Conservation (phyloP, 208 protist species). For the Acanthamoeba healyi region DNA sequence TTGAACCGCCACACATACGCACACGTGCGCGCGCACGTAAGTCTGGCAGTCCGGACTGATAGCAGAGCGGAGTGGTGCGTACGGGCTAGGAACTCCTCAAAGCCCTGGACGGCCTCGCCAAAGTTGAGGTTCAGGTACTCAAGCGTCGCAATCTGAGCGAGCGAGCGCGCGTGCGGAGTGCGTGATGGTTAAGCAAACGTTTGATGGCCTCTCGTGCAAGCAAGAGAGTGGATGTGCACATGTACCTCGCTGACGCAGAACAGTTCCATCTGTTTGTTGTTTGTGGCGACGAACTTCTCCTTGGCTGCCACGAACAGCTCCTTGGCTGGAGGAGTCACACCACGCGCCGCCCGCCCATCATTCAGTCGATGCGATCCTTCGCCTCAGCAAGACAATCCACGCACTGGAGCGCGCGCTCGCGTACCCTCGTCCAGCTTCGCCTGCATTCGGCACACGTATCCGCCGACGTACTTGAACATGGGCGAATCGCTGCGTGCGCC, state of each 20-base stretch:
- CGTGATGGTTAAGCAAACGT: too few species aligned
- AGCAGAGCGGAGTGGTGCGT: background rate
- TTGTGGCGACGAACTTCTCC: background rate
- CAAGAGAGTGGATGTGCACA: too few species aligned
- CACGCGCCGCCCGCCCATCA: too few species aligned
- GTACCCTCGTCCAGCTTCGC: constrained; percentile 35
- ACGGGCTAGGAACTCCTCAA: background rate
- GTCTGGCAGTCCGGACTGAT: too few species aligned
- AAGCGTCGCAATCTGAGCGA: constrained; percentile 5
- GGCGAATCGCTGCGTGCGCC: background rate
- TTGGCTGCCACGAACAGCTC: constrained; percentile 3
- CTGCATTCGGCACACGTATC: background rate
- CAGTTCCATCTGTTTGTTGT: background rate
- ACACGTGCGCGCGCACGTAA: background rate
- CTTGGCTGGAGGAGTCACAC: too few species aligned
- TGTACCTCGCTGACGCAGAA: background rate
- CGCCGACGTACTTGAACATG: constrained; percentile 40
- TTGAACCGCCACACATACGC: background rate
- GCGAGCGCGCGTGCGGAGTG: background rate
- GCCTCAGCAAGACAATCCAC: too few species aligned
- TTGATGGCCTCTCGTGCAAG: too few species aligned
- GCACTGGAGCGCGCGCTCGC: too few species aligned
- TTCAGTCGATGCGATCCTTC: too few species aligned
- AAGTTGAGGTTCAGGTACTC: constrained; percentile 31
- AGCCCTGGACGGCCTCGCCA: background rate